Conservation (phyloP, 2,329 filamentous ascomycete species). For the Dichotomopilus funicola region DNA sequence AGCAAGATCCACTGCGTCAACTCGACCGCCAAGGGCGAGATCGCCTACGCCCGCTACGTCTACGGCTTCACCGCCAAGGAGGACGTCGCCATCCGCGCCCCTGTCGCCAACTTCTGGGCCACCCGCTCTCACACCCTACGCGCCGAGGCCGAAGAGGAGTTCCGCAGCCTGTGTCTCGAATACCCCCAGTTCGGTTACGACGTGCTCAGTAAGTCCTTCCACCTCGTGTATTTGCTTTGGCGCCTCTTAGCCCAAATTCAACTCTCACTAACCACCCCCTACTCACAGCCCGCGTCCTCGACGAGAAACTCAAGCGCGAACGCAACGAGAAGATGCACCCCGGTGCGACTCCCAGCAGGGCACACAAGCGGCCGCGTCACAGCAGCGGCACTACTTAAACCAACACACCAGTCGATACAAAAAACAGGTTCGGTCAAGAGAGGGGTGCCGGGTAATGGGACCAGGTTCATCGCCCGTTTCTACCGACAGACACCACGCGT, state of each 20-base stretch:
- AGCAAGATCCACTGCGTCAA: constrained; percentile 90
- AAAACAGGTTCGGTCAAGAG: too few species aligned
- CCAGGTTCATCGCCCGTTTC: too few species aligned
- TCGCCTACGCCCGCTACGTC: constrained; percentile 84
- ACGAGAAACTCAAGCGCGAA: constrained; percentile 61
- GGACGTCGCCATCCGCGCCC: constrained; percentile 68
- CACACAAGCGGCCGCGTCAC: constrained; percentile 51
- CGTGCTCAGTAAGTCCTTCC: constrained; percentile 61
- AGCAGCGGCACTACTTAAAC: constrained; percentile 29
- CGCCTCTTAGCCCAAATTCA: background rate
- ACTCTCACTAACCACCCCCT: constrained; percentile 17
- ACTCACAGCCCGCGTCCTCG: constrained; percentile 51
- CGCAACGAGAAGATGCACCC: constrained; percentile 54
- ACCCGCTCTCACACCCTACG: constrained; percentile 72
- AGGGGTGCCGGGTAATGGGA: too few species aligned
- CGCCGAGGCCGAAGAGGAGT: constrained; percentile 79
- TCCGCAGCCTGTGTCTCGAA: constrained; percentile 77
- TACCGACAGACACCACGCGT: too few species aligned
- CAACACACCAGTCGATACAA: background rate
- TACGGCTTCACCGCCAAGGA: constrained; percentile 68
- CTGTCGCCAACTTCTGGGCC: constrained; percentile 88
- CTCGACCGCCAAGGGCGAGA: constrained; percentile 81
- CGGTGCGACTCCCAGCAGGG: constrained; percentile 34
- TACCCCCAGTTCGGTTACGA: constrained; percentile 91
- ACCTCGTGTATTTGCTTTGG: background rate